Percentiles rank a stretch among this genome's conserved stretches.
These are phyloP conservation scores for Noccaea bulbosa DNA, from an alignment of 345 rosid species.

Conservation along the genomic window DNA sequence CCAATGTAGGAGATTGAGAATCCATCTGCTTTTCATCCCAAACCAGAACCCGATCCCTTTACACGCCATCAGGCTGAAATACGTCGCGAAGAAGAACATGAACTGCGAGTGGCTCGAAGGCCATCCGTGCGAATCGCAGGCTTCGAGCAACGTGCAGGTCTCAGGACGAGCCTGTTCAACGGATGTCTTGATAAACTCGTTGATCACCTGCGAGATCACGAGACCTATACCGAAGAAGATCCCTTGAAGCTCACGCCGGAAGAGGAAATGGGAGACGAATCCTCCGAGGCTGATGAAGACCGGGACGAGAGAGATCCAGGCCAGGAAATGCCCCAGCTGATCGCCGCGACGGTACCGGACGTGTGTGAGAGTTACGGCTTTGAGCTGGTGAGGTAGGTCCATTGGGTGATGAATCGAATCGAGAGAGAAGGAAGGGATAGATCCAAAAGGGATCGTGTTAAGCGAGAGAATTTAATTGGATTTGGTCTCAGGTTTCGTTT, in stretches of 20 bases:
- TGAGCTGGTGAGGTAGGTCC: slow-evolving; percentile 45
- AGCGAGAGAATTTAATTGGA: not conserved
- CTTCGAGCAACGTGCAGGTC: slow-evolving; percentile 80
- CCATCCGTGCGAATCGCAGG: slow-evolving; percentile 98
- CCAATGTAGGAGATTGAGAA: slow-evolving; percentile 59
- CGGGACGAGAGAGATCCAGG: slow-evolving; percentile 88
- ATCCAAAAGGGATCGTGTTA: slow-evolving; percentile 16
- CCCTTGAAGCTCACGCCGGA: slow-evolving; percentile 90
- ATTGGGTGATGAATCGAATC: not conserved
- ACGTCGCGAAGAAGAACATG: slow-evolving; percentile 87
- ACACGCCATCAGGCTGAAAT: slow-evolving; percentile 59
- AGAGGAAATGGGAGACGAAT: slow-evolving; percentile 83
- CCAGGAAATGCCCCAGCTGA: slow-evolving; percentile 78
- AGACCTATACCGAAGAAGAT: slow-evolving; percentile 90
- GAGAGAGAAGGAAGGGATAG: not conserved
- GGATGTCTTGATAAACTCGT: slow-evolving; percentile 64
- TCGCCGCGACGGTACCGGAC: slow-evolving; percentile 84
- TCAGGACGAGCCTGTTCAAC: slow-evolving; percentile 92
- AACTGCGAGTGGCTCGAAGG: slow-evolving; percentile 94
- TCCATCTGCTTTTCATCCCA: slow-evolving; percentile 55
- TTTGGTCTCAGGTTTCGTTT: slow-evolving; percentile 1
- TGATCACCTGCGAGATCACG: slow-evolving; percentile 75
- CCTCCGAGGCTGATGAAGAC: slow-evolving; percentile 92
- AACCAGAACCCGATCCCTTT: slow-evolving; percentile 66
- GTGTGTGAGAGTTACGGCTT: slow-evolving; percentile 88